phyloP scores from a whole-genome alignment of 2,329 filamentous ascomycete species.

The Claviceps sp. region DNA sequence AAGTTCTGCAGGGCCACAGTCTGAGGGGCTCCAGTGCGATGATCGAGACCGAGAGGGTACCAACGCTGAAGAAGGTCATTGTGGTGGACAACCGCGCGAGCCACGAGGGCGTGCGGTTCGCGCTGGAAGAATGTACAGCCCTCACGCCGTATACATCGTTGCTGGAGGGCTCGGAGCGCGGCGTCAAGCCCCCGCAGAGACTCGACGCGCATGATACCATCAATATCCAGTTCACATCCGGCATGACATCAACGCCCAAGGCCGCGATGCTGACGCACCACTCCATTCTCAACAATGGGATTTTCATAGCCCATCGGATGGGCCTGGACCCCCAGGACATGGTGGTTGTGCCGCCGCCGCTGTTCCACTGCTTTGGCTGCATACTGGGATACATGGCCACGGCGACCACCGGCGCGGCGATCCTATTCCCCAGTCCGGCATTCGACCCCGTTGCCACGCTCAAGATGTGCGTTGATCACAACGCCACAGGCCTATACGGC shows the following conservation, averaged over 20 bases:
- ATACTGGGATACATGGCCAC: slow-evolving; percentile 95
- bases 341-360: slow-evolving; percentile 71
- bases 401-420: slow-evolving; percentile 62
- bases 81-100: slow-evolving; percentile 61
- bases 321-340: slow-evolving; percentile 58
- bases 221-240: slow-evolving; percentile 95
- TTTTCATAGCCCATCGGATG: slow-evolving; percentile 76
- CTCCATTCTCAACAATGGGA: slow-evolving; percentile 86
- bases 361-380: slow-evolving; percentile 85
- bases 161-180: slow-evolving; percentile 16
- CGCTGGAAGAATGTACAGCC: slow-evolving; percentile 24
- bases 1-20: slow-evolving; percentile 18
- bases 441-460: slow-evolving; percentile 71
- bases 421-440: slow-evolving; percentile 75
- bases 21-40: slow-evolving; percentile 8
- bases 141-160: slow-evolving; percentile 34
- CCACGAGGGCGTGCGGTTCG: slow-evolving; percentile 32
- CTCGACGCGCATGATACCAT: slow-evolving; percentile 56
- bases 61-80: slow-evolving; percentile 57
- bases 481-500: slow-evolving; percentile 61
- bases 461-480: slow-evolving; percentile 36
- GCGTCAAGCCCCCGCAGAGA: slow-evolving; percentile 19
- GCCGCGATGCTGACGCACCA: slow-evolving; percentile 79
- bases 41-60: slow-evolving; percentile 37
- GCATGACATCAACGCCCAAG: slow-evolving; percentile 85